phyloP scores from a whole-genome alignment of 768 basidiomycete genomes.

The Psilocybe azurescens region DNA sequence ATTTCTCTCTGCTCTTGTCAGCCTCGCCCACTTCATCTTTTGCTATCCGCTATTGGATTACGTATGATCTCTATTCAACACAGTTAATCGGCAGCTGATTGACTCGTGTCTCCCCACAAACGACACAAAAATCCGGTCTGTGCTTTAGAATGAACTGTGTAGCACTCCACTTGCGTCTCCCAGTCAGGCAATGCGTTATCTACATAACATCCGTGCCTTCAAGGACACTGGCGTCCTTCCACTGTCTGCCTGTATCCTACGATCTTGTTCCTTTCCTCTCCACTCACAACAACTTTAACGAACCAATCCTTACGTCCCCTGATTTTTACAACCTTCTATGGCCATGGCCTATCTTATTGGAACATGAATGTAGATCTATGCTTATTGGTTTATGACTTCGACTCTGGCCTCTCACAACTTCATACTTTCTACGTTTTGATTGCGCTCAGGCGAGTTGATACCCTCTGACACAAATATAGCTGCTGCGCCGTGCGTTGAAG shows the following conservation, averaged over 20 bases:
- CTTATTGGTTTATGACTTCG: no score
- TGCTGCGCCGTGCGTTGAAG: no score
- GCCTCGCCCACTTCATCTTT: neutral
- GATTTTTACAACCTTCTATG: no score
- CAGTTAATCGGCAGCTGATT: neutral
- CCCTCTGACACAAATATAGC: no score
- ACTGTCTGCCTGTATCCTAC: neutral
- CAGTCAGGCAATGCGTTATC: neutral
- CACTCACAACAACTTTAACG: constrained; percentile 1
- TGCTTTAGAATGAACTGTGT: neutral
- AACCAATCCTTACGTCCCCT: neutral
- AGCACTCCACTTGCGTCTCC: neutral
- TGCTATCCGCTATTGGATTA: neutral
- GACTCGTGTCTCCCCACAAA: neutral
- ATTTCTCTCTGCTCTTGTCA: constrained; percentile 4
- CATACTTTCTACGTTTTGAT: no score
- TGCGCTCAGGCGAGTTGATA: no score
- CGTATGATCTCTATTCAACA: neutral
- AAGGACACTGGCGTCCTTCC: neutral
- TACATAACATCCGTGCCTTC: neutral
- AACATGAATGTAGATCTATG: no score
- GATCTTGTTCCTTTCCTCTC: neutral
- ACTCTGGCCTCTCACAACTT: no score
- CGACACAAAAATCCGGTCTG: no score
- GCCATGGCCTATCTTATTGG: no score